phyloP scores from a whole-genome alignment of 257 asterid genomes.

The Fraxinus anomala region DNA sequence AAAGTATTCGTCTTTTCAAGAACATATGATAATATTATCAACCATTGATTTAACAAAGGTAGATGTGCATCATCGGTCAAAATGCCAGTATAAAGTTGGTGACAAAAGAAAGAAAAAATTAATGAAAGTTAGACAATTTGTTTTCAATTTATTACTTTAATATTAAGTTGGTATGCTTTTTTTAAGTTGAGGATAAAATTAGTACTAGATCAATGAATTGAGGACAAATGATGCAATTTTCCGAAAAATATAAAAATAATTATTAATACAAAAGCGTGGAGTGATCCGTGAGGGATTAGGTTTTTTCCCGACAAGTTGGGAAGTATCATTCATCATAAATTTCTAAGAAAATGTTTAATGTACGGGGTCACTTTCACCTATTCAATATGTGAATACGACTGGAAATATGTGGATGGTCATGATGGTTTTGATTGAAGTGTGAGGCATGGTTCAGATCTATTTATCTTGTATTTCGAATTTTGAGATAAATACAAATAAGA shows the following conservation, averaged over 20 bases:
- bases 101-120: not conserved
- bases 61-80: not conserved
- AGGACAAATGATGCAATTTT: not conserved
- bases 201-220: not conserved
- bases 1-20: not conserved
- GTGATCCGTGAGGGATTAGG: not conserved
- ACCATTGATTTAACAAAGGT: not conserved
- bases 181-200: not conserved
- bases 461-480: not conserved
- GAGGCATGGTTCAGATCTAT: not conserved
- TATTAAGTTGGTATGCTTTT: not conserved
- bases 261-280: not conserved
- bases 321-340: not conserved
- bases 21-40: not conserved
- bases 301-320: not conserved
- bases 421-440: not conserved
- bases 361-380: not conserved
- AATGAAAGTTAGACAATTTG: not conserved
- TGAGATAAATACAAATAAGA: not conserved
- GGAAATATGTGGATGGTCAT: not conserved
- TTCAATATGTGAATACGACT: not conserved
- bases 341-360: constrained; percentile 1
- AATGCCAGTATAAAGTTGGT: not conserved
- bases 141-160: too few species aligned
- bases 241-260: too few species aligned